Evolutionary conservation across 2,329 filamentous ascomycete genomes (phyloP).

Genomic region (Alternaria brassicicola): DNA sequence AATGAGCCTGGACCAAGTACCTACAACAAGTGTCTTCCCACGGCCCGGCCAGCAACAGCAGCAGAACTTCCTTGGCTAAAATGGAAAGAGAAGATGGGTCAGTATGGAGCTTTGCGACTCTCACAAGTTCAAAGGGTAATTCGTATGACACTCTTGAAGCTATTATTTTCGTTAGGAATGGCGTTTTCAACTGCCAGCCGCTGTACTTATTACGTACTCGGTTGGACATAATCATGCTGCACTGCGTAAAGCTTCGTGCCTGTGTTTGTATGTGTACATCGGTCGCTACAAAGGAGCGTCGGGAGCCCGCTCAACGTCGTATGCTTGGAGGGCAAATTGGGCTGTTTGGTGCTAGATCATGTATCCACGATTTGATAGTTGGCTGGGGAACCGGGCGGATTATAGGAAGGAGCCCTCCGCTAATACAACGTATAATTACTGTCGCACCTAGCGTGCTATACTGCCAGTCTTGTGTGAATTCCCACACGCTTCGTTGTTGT

Average conservation of each 20-base stretch:
- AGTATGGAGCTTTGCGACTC: neutral
- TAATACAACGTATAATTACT: conserved; percentile 8
- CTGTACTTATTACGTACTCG: conserved; percentile 3
- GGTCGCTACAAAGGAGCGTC: neutral
- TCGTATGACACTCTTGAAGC: neutral
- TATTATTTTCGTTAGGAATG: conserved; percentile 4
- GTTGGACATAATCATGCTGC: neutral
- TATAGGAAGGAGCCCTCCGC: neutral
- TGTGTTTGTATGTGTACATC: neutral
- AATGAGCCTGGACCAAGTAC: conserved; percentile 73
- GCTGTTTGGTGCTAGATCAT: conserved; percentile 13
- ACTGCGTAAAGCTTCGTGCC: neutral
- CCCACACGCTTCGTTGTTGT: no score
- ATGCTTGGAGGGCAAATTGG: conserved; percentile 2
- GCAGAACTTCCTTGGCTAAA: conserved; percentile 39
- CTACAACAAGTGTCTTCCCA: conserved; percentile 85
- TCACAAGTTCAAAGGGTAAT: neutral
- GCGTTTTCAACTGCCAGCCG: conserved; percentile 2
- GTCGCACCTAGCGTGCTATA: neutral
- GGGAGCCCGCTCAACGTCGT: neutral
- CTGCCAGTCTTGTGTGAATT: neutral
- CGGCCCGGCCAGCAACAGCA: conserved; percentile 64
- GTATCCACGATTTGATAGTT: conserved; percentile 1
- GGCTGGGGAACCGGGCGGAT: neutral
- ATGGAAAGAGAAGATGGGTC: neutral